phyloP scores from a whole-genome alignment of 495 filamentous ascomycete genomes.

The Apiosordaria backusii region DNA sequence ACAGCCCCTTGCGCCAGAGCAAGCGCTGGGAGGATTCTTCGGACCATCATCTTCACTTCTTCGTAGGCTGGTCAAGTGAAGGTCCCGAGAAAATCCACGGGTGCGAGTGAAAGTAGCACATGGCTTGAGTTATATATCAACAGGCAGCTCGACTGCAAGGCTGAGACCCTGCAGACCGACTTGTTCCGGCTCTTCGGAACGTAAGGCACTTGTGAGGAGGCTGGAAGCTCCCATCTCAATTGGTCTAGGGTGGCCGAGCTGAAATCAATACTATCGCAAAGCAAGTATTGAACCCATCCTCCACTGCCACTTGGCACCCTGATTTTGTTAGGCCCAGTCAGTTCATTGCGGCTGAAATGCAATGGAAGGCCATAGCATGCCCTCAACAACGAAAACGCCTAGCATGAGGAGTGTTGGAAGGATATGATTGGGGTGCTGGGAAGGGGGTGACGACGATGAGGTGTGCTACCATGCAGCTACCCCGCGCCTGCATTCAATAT shows the following conservation, averaged over 20 bases:
- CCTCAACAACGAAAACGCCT: neutral
- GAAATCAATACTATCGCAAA: neutral
- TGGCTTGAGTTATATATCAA: neutral
- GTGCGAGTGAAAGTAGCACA: neutral
- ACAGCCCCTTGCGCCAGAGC: conserved; percentile 16
- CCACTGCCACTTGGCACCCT: neutral
- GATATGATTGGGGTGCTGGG: neutral
- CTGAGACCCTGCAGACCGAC: neutral
- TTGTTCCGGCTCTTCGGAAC: too few relatives aligned
- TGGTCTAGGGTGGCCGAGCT: neutral
- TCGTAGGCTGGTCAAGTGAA: neutral
- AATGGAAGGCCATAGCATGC: neutral
- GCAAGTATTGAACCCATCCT: neutral
- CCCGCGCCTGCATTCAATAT: conserved; percentile 10
- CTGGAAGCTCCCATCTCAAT: too few relatives aligned
- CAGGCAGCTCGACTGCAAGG: neutral
- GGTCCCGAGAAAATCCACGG: neutral
- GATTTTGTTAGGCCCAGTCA: neutral
- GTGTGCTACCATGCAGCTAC: neutral
- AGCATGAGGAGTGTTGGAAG: neutral
- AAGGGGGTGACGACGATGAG: neutral
- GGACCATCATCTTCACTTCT: conserved; percentile 3
- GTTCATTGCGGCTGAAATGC: neutral
- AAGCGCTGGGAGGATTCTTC: conserved; percentile 8
- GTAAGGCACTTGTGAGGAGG: too few relatives aligned